phyloP scores from a whole-genome alignment of 2,329 filamentous ascomycete species.

The Ceratocystis eucalypticola region DNA sequence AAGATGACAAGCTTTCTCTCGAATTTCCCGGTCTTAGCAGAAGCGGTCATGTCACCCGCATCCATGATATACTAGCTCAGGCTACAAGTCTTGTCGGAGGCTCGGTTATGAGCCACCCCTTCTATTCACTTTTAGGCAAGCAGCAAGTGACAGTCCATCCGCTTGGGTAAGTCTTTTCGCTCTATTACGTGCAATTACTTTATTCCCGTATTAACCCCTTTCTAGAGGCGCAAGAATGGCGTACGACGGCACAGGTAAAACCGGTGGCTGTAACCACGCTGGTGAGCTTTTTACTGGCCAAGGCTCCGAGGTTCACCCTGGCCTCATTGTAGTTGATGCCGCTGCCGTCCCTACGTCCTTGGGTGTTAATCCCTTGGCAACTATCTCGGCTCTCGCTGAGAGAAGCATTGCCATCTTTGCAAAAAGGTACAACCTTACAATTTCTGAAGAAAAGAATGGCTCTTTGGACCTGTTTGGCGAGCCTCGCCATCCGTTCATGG shows the following conservation, averaged over 20 bases:
- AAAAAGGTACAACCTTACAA: slow-evolving; percentile 29
- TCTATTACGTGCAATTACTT: neutral
- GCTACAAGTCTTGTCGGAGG: slow-evolving; percentile 47
- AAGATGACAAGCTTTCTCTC: slow-evolving; percentile 45
- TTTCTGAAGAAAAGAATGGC: slow-evolving; percentile 35
- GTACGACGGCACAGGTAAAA: slow-evolving; percentile 39
- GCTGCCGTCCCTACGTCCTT: slow-evolving; percentile 48
- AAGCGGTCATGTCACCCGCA: slow-evolving; percentile 39
- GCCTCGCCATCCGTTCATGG: slow-evolving; percentile 30
- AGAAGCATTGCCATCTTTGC: slow-evolving; percentile 43
- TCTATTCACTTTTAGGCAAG: slow-evolving; percentile 40
- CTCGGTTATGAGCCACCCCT: slow-evolving; percentile 45
- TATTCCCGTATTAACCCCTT: neutral
- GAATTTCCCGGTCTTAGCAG: slow-evolving; percentile 46
- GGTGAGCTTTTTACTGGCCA: slow-evolving; percentile 46
- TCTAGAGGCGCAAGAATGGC: slow-evolving; percentile 48
- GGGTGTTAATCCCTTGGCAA: slow-evolving; percentile 54
- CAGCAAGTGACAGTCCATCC: slow-evolving; percentile 53
- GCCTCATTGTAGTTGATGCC: slow-evolving; percentile 49
- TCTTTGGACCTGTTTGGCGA: slow-evolving; percentile 42
- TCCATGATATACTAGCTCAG: slow-evolving; percentile 39
- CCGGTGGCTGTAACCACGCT: slow-evolving; percentile 47
- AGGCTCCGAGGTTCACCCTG: slow-evolving; percentile 38
- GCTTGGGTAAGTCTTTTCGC: slow-evolving; percentile 36
- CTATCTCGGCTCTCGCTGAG: slow-evolving; percentile 55